These are phyloP conservation scores for Kazachstania viticola DNA, from an alignment of 805 yeast species.

Conservation along the genomic window DNA sequence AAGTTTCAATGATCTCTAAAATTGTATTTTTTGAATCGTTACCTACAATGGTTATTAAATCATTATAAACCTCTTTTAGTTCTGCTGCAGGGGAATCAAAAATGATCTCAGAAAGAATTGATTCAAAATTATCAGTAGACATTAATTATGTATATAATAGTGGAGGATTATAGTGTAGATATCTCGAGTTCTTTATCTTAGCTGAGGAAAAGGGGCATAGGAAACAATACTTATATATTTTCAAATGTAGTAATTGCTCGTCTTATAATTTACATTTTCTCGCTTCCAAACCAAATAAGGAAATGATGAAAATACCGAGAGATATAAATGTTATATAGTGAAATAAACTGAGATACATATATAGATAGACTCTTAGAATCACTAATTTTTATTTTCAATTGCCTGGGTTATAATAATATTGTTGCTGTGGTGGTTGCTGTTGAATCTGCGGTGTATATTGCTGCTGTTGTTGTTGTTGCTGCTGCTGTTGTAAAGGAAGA, in stretches of 20 bases:
- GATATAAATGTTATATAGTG: too few relatives aligned
- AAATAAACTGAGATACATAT: too few relatives aligned
- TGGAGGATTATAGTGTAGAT: too few relatives aligned
- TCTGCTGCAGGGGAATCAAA: conserved; percentile 28
- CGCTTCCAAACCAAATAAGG: too few relatives aligned
- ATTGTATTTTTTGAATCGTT: conserved; percentile 27
- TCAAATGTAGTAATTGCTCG: too few relatives aligned
- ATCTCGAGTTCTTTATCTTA: too few relatives aligned
- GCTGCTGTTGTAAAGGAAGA: conserved; percentile 1
- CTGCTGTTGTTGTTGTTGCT: neutral
- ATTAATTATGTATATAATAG: too few relatives aligned
- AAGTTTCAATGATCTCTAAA: conserved; percentile 29
- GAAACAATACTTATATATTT: too few relatives aligned
- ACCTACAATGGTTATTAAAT: conserved; percentile 34
- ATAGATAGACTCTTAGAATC: neutral
- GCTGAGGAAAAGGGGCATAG: too few relatives aligned
- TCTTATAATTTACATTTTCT: too few relatives aligned
- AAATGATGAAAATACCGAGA: too few relatives aligned
- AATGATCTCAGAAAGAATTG: conserved; percentile 19
- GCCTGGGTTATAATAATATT: neutral
- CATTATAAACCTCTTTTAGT: conserved; percentile 25
- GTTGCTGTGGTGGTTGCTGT: neutral
- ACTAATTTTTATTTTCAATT: neutral
- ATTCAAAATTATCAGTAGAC: conserved; percentile 19
- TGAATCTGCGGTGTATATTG: too few relatives aligned